Base-by-base conservation (phyloP, 1,284 basidiomycete genomes). In the Cryptococcus deneoformans region DNA sequence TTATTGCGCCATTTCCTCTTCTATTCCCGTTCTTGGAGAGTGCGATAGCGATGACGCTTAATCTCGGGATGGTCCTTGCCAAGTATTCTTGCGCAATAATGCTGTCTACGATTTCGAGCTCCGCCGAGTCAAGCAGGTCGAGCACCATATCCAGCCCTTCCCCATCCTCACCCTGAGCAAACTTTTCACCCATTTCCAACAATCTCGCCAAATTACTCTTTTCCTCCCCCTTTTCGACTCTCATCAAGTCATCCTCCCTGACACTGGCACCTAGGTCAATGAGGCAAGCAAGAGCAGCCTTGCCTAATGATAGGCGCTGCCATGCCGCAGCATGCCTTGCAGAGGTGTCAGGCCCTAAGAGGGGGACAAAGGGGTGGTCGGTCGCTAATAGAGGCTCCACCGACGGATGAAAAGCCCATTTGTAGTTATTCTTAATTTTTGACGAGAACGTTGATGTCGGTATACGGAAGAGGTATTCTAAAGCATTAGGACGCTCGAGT, bases 151-250 rank as follows among this genome's bases (percentile, higher is more conserved):
- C 56, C 34, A 66, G 50, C 4, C 40, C 49, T 39, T 51, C 52
- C 36, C 37, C n/a, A 29, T 52, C 58, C 8, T 52, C 52, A 6
- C 36, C 47, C 10, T 5, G 43, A 7, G 55, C 48, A 40, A 35
- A 54, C 14, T 12, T 5, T 36, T 64, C 46, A 2, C 57, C 61
- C 20, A 53, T 6, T 1, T 55, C 57, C 2, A 66, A 7, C 48
- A 68, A 36, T 37, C 56, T 50, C 2, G 53, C 16, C 5, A 64
- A 47, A 47, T 65, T 65, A 52, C 66, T 68, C 43, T 37, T 49
- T 16, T 52, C 53, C 16, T 54, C 42, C 7, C 53, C 59, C 10
- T 20, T 34, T 37, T 54, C 59, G 12, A 59, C 49, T 6, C 50
- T 46, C 46, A 62, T 36, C 35, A 63, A 42, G 24, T 68, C 62